phyloP scores from a whole-genome alignment of 176 grass and related monocot species.

The Bolboschoenus planiculmis region DNA sequence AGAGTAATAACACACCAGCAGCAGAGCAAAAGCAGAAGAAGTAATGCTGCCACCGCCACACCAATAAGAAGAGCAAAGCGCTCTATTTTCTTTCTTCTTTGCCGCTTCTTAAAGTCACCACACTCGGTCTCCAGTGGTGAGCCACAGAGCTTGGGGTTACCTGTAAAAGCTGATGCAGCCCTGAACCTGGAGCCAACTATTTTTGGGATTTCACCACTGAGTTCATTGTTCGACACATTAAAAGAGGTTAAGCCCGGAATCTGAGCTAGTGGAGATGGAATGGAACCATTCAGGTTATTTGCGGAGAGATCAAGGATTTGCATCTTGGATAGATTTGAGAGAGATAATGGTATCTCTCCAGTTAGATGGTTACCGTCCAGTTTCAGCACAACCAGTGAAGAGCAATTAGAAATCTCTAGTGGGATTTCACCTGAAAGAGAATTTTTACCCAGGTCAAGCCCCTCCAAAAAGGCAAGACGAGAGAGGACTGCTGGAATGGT shows the following conservation, averaged over 20 bases:
- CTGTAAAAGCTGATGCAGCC: conserved; percentile 36
- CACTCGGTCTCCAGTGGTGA: conserved; percentile 61
- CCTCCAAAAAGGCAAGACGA: conserved; percentile 39
- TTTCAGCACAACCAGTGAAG: conserved; percentile 39
- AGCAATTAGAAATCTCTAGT: conserved; percentile 60
- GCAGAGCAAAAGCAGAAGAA: conserved; percentile 43
- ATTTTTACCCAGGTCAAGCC: conserved; percentile 69
- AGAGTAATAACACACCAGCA: conserved; percentile 64
- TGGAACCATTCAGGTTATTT: conserved; percentile 65
- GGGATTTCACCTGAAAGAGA: conserved; percentile 62
- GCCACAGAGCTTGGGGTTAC: conserved; percentile 66
- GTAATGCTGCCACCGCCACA: conserved; percentile 23
- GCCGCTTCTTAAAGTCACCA: conserved; percentile 9
- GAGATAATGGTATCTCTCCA: conserved; percentile 61
- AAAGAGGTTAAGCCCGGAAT: conserved; percentile 52
- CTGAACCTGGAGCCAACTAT: conserved; percentile 65
- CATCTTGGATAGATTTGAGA: conserved; percentile 65
- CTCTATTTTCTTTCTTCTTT: conserved; percentile 37
- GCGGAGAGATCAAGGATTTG: conserved; percentile 63
- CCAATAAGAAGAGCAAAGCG: conserved; percentile 55
- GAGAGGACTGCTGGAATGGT: conserved; percentile 55
- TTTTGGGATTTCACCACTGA: conserved; percentile 60
- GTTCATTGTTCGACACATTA: conserved; percentile 82
- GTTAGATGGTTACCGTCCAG: conserved; percentile 67
- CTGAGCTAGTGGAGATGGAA: conserved; percentile 58